A percentile compares a stretch with the other conserved stretches of the same genome.
phyloP scores from a whole-genome alignment of 2,329 filamentous ascomycete species.

The Graphilbum sp. region DNA sequence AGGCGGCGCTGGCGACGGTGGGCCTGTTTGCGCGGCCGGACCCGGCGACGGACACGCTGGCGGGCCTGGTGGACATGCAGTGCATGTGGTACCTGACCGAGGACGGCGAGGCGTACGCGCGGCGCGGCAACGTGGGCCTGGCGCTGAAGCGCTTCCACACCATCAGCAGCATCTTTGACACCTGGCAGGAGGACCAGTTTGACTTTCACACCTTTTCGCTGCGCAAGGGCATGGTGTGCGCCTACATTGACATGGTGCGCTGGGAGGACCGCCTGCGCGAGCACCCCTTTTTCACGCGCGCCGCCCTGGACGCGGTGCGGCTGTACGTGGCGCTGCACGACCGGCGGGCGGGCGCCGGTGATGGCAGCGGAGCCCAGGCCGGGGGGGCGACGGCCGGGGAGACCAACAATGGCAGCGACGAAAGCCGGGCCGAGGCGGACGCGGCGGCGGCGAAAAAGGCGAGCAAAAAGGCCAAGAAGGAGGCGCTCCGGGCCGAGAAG shows the following conservation, averaged over 20 bases:
- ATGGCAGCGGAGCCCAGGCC: constrained; percentile 38
- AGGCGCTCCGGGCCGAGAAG: constrained; percentile 52
- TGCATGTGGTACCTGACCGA: constrained; percentile 95
- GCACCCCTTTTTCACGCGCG: constrained; percentile 82
- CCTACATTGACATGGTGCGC: constrained; percentile 88
- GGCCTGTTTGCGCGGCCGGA: constrained; percentile 90
- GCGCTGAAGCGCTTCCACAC: constrained; percentile 86
- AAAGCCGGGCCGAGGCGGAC: constrained; percentile 18
- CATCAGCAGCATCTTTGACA: constrained; percentile 83
- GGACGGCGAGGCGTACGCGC: constrained; percentile 76
- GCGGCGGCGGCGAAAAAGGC: constrained; percentile 58
- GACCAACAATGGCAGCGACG: too few relatives aligned
- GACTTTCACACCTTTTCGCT: constrained; percentile 97
- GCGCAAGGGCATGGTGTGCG: constrained; percentile 87
- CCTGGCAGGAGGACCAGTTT: constrained; percentile 97
- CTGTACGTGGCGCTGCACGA: constrained; percentile 71
- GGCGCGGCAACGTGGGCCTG: constrained; percentile 66
- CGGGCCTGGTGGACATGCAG: constrained; percentile 94
- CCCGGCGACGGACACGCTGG: constrained; percentile 69
- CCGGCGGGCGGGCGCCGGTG: constrained; percentile 40
- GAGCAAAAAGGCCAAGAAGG: constrained; percentile 68
- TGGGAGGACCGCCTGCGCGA: constrained; percentile 89
- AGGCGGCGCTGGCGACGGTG: constrained; percentile 73
- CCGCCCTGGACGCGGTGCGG: constrained; percentile 65
- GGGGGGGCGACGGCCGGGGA: too few relatives aligned